Evolutionary conservation across 1,139 yeast species (phyloP), one percentile per base, ranked within the genome.

Genomic region (Pichia norvegensis): DNA sequence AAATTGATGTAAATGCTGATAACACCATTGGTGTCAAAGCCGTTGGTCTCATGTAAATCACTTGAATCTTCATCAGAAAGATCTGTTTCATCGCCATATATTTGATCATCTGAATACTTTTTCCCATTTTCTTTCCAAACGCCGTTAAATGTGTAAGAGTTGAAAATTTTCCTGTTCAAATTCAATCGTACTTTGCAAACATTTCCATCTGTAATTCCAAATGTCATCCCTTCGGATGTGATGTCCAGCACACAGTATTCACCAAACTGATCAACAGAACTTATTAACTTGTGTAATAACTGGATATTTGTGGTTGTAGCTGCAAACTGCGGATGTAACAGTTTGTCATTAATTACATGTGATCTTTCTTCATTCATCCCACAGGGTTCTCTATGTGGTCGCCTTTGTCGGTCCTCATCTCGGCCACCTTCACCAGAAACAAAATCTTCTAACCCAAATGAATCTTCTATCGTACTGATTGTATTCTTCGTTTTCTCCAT

Each of bases 1-100:
- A 73, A 55, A 52, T 73, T 73, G 2, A 74, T 40, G 35, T 52
- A 48, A 53, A 49, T 65, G 53, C 45, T 67, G 47, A 52, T 60
- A 55, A 46, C 47, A 7, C 43, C 46, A 19, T 39, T 41, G 6
- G 21, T 19, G 33, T 43, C 48, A 21, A 43, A 37, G 6, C 42
- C 43, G 19, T 47, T 45, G 4, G 27, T 49, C 8, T 44, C 53
- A 10, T 45, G 45, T 20, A 45, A 50, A 6, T 51, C 54, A 13
- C 23, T 13, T 43, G 38, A 17, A 23, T 36, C 41, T 33, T 40
- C 42, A 17, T 48, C 48, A 1, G 48, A 38, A 6, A 41, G 36
- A 35, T 47, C 49, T 14, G 47, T 43, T 13, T 42, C 54, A 20
- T 48, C 48, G 16, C 40, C 46, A 39, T 43, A 44, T 35, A 47